Evolutionary conservation across 768 basidiomycete species (phyloP).

Genomic region (Royoungia palumana): DNA sequence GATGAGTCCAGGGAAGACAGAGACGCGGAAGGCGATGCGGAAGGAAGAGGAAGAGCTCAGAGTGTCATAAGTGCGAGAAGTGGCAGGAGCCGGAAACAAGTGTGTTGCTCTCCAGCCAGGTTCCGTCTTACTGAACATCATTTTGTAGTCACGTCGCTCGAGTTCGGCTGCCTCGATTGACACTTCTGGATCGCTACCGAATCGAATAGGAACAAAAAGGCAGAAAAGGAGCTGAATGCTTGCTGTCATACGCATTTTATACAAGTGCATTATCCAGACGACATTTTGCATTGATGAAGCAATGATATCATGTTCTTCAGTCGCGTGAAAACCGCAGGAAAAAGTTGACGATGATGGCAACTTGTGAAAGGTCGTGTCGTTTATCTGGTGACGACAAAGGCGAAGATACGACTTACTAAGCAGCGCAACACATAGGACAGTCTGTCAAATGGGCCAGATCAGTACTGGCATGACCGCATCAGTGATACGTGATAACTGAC

Average conservation of each 20-base stretch:
- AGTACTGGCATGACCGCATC: conserved; percentile 7
- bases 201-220: conserved; percentile 52
- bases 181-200: conserved; percentile 51
- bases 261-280: conserved; percentile 8
- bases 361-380: conserved; percentile 35
- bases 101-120: conserved; percentile 4
- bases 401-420: conserved; percentile 48
- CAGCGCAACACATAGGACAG: conserved; percentile 77
- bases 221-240: conserved; percentile 48
- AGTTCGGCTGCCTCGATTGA: conserved; percentile 76
- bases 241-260: background rate
- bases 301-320: conserved; percentile 11
- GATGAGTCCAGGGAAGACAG: conserved; percentile 39
- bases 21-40: conserved; percentile 38
- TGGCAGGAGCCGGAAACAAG: conserved; percentile 58
- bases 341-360: conserved; percentile 83
- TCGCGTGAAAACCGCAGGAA: conserved; percentile 66
- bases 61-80: conserved; percentile 62
- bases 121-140: conserved; percentile 1
- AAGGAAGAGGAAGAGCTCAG: conserved; percentile 60
- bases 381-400: background rate
- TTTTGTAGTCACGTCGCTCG: conserved; percentile 53
- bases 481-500: conserved; percentile 50
- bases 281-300: conserved; percentile 13
- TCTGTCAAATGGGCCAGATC: conserved; percentile 44